Percentiles rank a stretch among this genome's conserved stretches.
phyloP scores from a whole-genome alignment of 495 filamentous ascomycete species.

The Mytilinidion resinicola region DNA sequence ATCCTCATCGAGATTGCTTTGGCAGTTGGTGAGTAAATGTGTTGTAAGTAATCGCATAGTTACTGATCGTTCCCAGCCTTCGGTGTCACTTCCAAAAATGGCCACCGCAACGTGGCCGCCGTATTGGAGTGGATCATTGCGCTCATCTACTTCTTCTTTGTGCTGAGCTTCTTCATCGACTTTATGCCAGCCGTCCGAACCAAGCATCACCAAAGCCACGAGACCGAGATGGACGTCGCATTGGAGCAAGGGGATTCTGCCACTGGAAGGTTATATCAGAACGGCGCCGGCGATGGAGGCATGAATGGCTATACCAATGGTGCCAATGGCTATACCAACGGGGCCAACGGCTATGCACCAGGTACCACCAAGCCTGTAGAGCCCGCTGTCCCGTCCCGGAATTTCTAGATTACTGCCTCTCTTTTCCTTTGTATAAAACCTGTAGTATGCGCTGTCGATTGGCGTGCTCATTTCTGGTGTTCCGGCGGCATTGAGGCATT shows the following conservation, averaged over 20 bases:
- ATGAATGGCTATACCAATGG: conserved; percentile 6
- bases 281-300: conserved; percentile 7
- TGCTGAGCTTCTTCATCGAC: conserved; percentile 84
- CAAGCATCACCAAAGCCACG: conserved; percentile 41
- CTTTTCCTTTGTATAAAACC: background rate
- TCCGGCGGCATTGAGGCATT: too few species aligned
- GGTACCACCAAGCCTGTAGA: background rate
- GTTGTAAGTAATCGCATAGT: background rate
- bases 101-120: conserved; percentile 41
- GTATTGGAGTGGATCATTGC: conserved; percentile 74
- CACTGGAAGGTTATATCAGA: background rate
- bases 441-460: too few species aligned
- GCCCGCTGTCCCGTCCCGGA: background rate
- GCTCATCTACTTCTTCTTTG: conserved; percentile 83
- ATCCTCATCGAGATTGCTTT: conserved; percentile 72
- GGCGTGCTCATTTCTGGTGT: too few species aligned
- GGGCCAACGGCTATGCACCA: conserved; percentile 9
- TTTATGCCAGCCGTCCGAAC: conserved; percentile 71
- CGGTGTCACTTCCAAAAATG: conserved; percentile 34
- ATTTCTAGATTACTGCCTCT: background rate
- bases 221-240: conserved; percentile 37
- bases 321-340: conserved; percentile 1
- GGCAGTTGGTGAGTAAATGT: conserved; percentile 46
- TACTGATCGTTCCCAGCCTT: conserved; percentile 33
- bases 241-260: conserved; percentile 6